Evolutionary conservation across 306 rosid genomes (phyloP), one percentile per base, ranked within the genome.

Genomic region (Argentina anserina): DNA sequence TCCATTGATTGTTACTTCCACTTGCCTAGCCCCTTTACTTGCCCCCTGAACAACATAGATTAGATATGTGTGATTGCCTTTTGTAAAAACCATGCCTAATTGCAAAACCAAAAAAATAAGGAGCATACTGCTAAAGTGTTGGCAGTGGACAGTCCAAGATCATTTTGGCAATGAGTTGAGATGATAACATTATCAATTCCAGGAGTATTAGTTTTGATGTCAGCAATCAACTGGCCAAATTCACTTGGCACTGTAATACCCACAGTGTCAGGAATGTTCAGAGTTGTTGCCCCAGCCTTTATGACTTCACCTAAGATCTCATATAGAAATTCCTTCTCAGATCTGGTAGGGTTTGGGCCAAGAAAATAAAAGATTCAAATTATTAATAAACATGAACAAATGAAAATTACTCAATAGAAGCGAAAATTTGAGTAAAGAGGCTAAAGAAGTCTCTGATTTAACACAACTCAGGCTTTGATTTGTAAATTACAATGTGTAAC

Each of bases 131-230:
- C 85, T 60, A 95, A 40, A 56, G 99, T 95, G 80, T 95, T 95
- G 60, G 99, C 96, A 26, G 97, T 88, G 55, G 99, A 76, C 47
- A 88, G 97, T 53, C 99, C 99, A 75, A 95, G 97, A 87, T 95
- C 99, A 75, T 95, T 91, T 79, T 95, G 99, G 77, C 99, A 95
- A 81, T 95, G 99, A 21, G 97, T 90, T n/a, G 99, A 95, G 68
- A 95, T 88, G 70, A 95, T 46, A 76, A 95, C 96, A 75, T 91
- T 86, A 20, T 95, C 92, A 61, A 88, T 81, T 56, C 99, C 99
- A 6, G 90, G 90, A 49, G 97, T 95, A 83, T 95, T 91, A 45
- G 96, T 81, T 76, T 91, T 94, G 47, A 94, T 85, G 77, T 94
- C 96, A 42, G 99, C 90, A 79, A 95, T 90, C 85, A 95, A 79